These are phyloP conservation scores for Alternaria sp. DNA, from an alignment of 2,329 filamentous ascomycete species.

Conservation along the genomic window DNA sequence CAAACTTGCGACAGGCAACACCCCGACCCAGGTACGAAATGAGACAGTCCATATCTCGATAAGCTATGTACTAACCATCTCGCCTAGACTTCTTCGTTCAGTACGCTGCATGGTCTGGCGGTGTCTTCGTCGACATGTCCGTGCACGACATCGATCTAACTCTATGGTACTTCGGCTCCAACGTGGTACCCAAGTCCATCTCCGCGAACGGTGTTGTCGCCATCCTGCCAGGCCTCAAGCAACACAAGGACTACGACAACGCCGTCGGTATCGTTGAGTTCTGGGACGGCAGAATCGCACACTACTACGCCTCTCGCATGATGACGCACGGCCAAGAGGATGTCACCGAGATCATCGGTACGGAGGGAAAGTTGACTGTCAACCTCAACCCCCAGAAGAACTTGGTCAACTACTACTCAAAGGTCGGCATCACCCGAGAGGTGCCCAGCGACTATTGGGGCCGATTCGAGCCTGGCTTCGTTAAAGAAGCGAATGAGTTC, in stretches of 20 bases:
- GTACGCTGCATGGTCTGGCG: constrained; percentile 51
- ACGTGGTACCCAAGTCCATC: constrained; percentile 46
- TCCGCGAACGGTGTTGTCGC: constrained; percentile 46
- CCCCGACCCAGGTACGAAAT: constrained; percentile 21
- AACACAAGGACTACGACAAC: constrained; percentile 53
- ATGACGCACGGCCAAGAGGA: constrained; percentile 49
- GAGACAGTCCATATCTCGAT: fast-evolving
- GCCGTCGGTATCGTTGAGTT: constrained; percentile 55
- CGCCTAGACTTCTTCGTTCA: constrained; percentile 51
- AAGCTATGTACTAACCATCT: constrained; percentile 11
- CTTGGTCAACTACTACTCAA: constrained; percentile 44
- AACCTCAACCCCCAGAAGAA: constrained; percentile 40
- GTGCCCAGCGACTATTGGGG: constrained; percentile 50
- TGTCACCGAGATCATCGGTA: neutral
- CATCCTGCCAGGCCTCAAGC: constrained; percentile 48
- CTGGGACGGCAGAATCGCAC: constrained; percentile 53
- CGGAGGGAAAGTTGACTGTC: constrained; percentile 9
- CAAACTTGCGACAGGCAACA: constrained; percentile 52
- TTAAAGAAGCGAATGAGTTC: constrained; percentile 51
- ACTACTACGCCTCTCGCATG: constrained; percentile 54
- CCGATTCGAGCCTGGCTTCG: constrained; percentile 51
- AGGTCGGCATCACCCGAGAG: constrained; percentile 46
- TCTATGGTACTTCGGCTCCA: constrained; percentile 50
- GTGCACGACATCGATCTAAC: constrained; percentile 56
- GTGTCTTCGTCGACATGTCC: constrained; percentile 54